These are phyloP conservation scores for Apiotrichum laibachii DNA, from an alignment of 1,284 basidiomycete species.

Conservation along the genomic window DNA sequence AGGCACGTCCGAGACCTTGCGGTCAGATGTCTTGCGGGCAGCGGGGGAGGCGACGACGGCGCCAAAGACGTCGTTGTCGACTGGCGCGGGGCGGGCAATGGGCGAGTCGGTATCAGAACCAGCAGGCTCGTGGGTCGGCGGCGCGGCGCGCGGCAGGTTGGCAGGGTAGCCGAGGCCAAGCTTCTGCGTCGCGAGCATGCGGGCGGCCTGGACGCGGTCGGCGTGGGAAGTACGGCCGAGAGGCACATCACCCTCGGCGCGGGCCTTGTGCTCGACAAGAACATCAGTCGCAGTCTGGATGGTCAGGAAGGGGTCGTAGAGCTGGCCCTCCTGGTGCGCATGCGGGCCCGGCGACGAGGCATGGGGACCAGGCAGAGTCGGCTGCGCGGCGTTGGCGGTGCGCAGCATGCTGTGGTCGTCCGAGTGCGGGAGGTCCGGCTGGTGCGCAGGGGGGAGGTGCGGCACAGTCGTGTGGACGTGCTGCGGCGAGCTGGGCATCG, in stretches of 20 bases:
- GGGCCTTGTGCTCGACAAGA: slow-evolving; percentile 32
- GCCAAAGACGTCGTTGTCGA: slow-evolving; percentile 16
- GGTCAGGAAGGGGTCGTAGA: slow-evolving; percentile 52
- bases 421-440: slow-evolving; percentile 38
- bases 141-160: neutral
- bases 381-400: slow-evolving; percentile 43
- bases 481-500: slow-evolving; percentile 14
- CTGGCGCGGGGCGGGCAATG: neutral
- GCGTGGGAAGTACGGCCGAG: slow-evolving; percentile 67
- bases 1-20: slow-evolving; percentile 23
- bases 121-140: neutral
- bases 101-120: neutral
- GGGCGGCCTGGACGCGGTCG: slow-evolving; percentile 46
- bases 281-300: slow-evolving; percentile 48
- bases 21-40: slow-evolving; percentile 7
- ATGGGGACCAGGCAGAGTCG: slow-evolving; percentile 15
- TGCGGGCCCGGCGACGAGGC: slow-evolving; percentile 21
- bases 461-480: slow-evolving; percentile 17
- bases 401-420: slow-evolving; percentile 40
- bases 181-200: slow-evolving; percentile 45
- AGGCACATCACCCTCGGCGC: slow-evolving; percentile 65
- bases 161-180: slow-evolving; percentile 44
- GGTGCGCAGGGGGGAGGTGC: slow-evolving; percentile 24
- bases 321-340: slow-evolving; percentile 44
- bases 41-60: slow-evolving; percentile 17